phyloP scores from a whole-genome alignment of 1,284 basidiomycete species.

The Lentinula novae-zelandiae region DNA sequence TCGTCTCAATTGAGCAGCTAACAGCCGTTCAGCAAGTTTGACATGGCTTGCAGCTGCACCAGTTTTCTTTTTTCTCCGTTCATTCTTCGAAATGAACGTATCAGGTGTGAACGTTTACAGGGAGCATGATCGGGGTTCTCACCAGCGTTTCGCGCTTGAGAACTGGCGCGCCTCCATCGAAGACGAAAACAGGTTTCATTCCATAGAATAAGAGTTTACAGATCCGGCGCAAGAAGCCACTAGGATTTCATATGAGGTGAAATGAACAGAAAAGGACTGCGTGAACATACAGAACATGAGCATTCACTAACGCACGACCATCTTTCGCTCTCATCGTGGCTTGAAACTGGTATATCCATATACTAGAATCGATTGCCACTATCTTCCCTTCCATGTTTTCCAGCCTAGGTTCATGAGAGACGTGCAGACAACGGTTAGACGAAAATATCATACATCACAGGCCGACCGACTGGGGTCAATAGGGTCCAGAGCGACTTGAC shows the following conservation, averaged over 20 bases:
- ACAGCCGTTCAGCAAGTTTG: slow-evolving; percentile 85
- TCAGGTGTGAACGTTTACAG: not conserved
- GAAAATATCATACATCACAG: slow-evolving; percentile 66
- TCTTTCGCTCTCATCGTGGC: slow-evolving; percentile 99
- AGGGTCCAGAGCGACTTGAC: slow-evolving; percentile 94
- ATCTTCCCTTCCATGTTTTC: slow-evolving; percentile 90
- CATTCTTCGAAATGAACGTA: slow-evolving; percentile 46
- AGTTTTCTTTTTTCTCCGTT: slow-evolving; percentile 83
- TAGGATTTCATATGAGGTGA: not conserved
- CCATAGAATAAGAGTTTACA: slow-evolving; percentile 95
- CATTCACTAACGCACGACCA: slow-evolving; percentile 86
- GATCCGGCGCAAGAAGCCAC: slow-evolving; percentile 88
- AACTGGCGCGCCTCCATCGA: slow-evolving; percentile 90
- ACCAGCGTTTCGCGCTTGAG: slow-evolving; percentile 89
- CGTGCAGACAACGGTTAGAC: slow-evolving; percentile 2
- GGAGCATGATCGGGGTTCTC: slow-evolving; percentile 23
- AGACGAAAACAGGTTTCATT: slow-evolving; percentile 96
- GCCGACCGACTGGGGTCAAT: slow-evolving; percentile 85
- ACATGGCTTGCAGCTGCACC: slow-evolving; percentile 83
- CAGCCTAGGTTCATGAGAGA: slow-evolving; percentile 46
- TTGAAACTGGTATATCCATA: slow-evolving; percentile 99
- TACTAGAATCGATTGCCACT: slow-evolving; percentile 96
- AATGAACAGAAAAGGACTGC: not conserved
- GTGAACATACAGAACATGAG: slow-evolving; percentile 68
- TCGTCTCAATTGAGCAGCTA: slow-evolving; percentile 91